Evolutionary conservation across 2,329 filamentous ascomycete species (phyloP).

Genomic region (Paramyrothecium roridum): DNA sequence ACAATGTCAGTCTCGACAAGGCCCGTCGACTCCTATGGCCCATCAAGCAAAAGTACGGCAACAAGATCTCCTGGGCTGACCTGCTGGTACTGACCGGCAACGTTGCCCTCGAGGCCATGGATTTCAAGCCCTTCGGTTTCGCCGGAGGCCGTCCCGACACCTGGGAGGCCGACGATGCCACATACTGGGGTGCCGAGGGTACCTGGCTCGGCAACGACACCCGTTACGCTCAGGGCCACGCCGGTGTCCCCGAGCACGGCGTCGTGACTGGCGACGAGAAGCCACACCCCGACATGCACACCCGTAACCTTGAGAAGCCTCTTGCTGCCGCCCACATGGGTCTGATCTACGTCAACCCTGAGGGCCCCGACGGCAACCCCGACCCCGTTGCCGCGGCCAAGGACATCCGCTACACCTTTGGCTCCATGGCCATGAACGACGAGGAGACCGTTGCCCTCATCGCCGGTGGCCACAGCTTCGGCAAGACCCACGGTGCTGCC

Average conservation of each 20-base stretch:
- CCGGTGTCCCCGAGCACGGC: neutral
- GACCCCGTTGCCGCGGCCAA: constrained; percentile 66
- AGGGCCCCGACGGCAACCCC: constrained; percentile 70
- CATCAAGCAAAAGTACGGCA: constrained; percentile 81
- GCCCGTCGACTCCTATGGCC: constrained; percentile 74
- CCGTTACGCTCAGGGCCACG: neutral
- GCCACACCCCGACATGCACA: neutral
- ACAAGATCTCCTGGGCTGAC: constrained; percentile 80
- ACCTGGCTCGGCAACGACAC: constrained; percentile 25
- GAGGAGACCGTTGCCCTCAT: constrained; percentile 80
- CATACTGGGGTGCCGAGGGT: constrained; percentile 74
- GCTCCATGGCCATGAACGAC: constrained; percentile 80
- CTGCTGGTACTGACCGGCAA: constrained; percentile 70
- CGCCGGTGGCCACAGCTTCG: constrained; percentile 74
- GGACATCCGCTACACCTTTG: constrained; percentile 73
- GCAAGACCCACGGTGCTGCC: constrained; percentile 76
- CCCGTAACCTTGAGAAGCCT: constrained; percentile 60
- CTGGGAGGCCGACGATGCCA: constrained; percentile 72
- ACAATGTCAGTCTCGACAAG: constrained; percentile 77
- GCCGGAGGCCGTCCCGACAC: constrained; percentile 69
- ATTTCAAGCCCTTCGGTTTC: constrained; percentile 71
- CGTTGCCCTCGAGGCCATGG: constrained; percentile 75
- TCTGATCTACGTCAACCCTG: constrained; percentile 79
- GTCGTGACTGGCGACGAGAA: neutral
- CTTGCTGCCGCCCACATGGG: constrained; percentile 60